phyloP scores from a whole-genome alignment of 2,329 filamentous ascomycete species.

The Penicillium sp. region DNA sequence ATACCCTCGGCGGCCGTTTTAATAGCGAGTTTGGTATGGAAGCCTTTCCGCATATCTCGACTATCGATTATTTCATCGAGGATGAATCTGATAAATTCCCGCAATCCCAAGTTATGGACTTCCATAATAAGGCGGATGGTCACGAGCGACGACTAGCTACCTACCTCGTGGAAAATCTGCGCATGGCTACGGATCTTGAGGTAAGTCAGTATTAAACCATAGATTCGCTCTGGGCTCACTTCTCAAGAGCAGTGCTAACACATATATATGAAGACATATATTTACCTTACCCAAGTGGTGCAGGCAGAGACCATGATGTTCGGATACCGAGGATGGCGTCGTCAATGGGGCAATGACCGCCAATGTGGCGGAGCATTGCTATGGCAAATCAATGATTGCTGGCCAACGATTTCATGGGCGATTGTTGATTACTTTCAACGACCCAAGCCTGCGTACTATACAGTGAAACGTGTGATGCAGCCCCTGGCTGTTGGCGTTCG shows the following conservation, averaged over 20 bases:
- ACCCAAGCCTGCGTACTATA: slow-evolving; percentile 66
- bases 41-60: slow-evolving; percentile 82
- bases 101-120: slow-evolving; percentile 85
- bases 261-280: slow-evolving; percentile 69
- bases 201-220: no score
- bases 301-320: slow-evolving; percentile 66
- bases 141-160: slow-evolving; percentile 85
- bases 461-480: slow-evolving; percentile 61
- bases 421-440: slow-evolving; percentile 66
- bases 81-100: slow-evolving; percentile 77
- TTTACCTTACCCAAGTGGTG: slow-evolving; percentile 68
- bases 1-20: slow-evolving; percentile 84
- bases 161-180: slow-evolving; percentile 89
- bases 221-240: no score
- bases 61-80: slow-evolving; percentile 78
- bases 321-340: slow-evolving; percentile 61
- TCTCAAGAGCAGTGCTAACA: slow-evolving; percentile 39
- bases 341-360: slow-evolving; percentile 51
- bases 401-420: slow-evolving; percentile 66
- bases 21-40: slow-evolving; percentile 97
- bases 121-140: slow-evolving; percentile 93
- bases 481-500: slow-evolving; percentile 62
- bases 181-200: slow-evolving; percentile 58
- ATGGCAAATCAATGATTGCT: slow-evolving; percentile 57
- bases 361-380: slow-evolving; percentile 53